Evolutionary conservation across 257 asterid genomes (phyloP).

Genomic region (Lantana camara): DNA sequence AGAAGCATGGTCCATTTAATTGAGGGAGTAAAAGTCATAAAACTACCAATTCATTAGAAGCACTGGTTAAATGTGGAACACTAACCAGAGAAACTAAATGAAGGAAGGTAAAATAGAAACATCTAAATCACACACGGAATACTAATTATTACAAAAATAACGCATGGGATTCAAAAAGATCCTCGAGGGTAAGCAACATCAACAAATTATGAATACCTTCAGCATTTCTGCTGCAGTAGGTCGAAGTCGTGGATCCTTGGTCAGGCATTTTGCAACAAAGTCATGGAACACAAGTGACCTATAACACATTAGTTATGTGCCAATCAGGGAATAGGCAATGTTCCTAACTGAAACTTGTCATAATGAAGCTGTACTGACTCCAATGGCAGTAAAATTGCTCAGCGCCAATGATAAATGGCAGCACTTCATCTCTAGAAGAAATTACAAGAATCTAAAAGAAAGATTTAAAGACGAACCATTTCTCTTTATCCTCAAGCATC

Average conservation of each 20-base stretch:
- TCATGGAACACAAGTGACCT: constrained; percentile 99
- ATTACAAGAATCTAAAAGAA: constrained; percentile 21
- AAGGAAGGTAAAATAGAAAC: constrained; percentile 18
- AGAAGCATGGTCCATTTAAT: not conserved
- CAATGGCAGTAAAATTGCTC: no score
- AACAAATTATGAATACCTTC: constrained; percentile 54
- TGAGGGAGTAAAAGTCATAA: constrained; percentile 3
- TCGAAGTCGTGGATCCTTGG: constrained; percentile 93
- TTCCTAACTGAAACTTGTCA: no score
- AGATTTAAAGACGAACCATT: constrained; percentile 66
- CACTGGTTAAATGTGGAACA: constrained; percentile 8
- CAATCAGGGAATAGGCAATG: no score
- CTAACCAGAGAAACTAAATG: constrained; percentile 14
- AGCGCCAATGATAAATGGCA: no score
- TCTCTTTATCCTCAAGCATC: constrained; percentile 98
- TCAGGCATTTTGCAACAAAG: constrained; percentile 91
- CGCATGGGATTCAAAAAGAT: constrained; percentile 10
- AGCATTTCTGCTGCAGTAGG: constrained; percentile 97
- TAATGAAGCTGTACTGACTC: no score
- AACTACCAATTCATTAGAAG: not conserved
- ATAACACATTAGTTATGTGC: constrained; percentile 16
- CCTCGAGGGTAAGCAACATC: constrained; percentile 23
- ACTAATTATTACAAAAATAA: constrained; percentile 1
- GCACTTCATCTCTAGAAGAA: not conserved
- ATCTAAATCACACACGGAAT: constrained; percentile 7